These are phyloP conservation scores for Pestalotiopsis sp. DNA, from an alignment of 2,329 filamentous ascomycete species.

Conservation along the genomic window DNA sequence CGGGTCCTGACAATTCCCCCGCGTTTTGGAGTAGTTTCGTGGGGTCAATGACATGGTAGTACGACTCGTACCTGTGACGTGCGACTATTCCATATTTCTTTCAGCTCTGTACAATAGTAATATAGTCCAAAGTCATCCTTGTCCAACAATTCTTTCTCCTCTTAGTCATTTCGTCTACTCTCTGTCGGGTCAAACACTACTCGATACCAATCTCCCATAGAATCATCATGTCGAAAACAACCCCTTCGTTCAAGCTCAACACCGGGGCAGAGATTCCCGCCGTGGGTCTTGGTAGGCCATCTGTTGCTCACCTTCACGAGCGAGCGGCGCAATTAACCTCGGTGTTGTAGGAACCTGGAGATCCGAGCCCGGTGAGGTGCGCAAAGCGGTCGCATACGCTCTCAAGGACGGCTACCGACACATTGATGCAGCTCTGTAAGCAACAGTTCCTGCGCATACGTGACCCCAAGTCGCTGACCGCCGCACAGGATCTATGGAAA, in stretches of 20 bases:
- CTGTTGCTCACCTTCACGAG: too few species aligned
- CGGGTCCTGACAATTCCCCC: background rate
- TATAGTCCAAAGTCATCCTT: background rate
- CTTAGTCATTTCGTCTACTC: background rate
- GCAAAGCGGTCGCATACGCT: constrained; percentile 28
- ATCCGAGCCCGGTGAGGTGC: constrained; percentile 18
- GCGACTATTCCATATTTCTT: background rate
- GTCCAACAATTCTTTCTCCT: background rate
- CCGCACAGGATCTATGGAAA: constrained; percentile 48
- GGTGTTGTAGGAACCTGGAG: constrained; percentile 34
- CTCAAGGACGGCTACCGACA: constrained; percentile 55
- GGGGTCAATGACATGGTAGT: background rate
- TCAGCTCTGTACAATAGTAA: background rate
- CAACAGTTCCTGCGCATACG: background rate
- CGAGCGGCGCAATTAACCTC: background rate
- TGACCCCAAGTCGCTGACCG: background rate
- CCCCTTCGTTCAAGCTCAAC: constrained; percentile 29
- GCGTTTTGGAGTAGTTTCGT: background rate
- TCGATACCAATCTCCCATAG: background rate
- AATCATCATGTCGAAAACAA: background rate
- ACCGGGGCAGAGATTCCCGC: constrained; percentile 34
- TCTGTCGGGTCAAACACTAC: background rate
- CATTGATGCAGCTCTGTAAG: constrained; percentile 52
- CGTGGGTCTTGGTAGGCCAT: constrained; percentile 36
- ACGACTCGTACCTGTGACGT: background rate